phyloP scores from a whole-genome alignment of 1,284 basidiomycete genomes.

The Trametes hirsuta region DNA sequence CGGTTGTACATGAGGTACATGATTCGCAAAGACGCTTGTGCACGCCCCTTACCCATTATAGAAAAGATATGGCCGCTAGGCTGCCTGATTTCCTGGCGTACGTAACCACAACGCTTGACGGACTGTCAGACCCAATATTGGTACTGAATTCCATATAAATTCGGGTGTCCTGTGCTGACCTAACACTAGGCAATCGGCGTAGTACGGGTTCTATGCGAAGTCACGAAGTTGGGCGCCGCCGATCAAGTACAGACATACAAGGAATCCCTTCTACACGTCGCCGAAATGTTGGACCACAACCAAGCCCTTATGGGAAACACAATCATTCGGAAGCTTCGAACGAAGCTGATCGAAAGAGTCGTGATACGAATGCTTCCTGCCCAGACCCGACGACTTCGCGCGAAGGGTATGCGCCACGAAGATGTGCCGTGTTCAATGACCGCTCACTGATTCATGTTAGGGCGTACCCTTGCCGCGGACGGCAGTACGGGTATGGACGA shows the following conservation, averaged over 20 bases:
- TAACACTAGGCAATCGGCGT: slow-evolving; percentile 63
- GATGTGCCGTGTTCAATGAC: neutral
- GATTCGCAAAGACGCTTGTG: neutral
- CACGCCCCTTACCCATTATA: slow-evolving; percentile 34
- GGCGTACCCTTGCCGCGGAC: slow-evolving; percentile 20
- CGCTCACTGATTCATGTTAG: slow-evolving; percentile 4
- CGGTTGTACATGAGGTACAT: slow-evolving; percentile 77
- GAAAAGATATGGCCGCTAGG: slow-evolving; percentile 62
- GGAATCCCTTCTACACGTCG: slow-evolving; percentile 49
- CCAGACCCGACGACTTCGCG: slow-evolving; percentile 38
- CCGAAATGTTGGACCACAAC: slow-evolving; percentile 44
- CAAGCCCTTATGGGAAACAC: slow-evolving; percentile 55
- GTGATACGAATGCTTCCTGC: slow-evolving; percentile 67
- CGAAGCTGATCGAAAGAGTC: slow-evolving; percentile 67
- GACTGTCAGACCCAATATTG: slow-evolving; percentile 49
- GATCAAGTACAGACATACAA: slow-evolving; percentile 53
- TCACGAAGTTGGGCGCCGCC: slow-evolving; percentile 67
- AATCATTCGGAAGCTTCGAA: slow-evolving; percentile 65
- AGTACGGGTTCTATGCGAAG: slow-evolving; percentile 75
- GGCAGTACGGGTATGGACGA: neutral
- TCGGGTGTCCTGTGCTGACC: neutral
- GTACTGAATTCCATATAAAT: slow-evolving; percentile 41
- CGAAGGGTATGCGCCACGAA: slow-evolving; percentile 42
- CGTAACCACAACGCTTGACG: slow-evolving; percentile 42
- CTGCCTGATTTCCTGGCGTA: slow-evolving; percentile 57